These are phyloP conservation scores for Coprinopsis cinerea DNA, from an alignment of 768 basidiomycete genomes.

Conservation along the genomic window DNA sequence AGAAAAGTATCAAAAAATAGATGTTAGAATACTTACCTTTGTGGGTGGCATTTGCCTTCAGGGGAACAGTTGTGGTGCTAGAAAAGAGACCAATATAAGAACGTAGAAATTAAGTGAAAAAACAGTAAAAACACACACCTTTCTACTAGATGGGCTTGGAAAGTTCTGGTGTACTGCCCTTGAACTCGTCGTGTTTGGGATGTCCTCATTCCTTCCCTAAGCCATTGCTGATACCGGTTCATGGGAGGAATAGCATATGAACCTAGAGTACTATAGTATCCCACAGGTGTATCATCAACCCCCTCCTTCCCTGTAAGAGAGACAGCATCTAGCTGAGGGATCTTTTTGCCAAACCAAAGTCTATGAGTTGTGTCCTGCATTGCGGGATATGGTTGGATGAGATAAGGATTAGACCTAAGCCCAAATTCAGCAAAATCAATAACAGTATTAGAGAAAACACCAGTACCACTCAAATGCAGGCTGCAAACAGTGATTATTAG, in stretches of 20 bases:
- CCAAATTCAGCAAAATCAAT: neutral
- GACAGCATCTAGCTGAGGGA: constrained; percentile 41
- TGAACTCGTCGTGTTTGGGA: constrained; percentile 26
- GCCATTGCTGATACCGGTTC: constrained; percentile 13
- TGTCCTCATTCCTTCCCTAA: constrained; percentile 18
- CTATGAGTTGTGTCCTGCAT: neutral
- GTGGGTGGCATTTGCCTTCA: constrained; percentile 46
- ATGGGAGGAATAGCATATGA: neutral
- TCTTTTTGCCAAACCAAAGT: constrained; percentile 21
- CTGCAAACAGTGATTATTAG: constrained; percentile 25
- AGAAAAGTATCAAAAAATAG: neutral
- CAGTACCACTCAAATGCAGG: constrained; percentile 66
- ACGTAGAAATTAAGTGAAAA: constrained; percentile 1
- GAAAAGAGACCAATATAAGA: neutral
- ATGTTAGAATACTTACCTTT: constrained; percentile 30
- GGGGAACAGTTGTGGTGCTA: constrained; percentile 51
- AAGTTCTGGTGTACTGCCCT: constrained; percentile 53
- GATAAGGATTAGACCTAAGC: constrained; percentile 55
- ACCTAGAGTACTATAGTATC: no score
- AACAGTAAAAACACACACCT: constrained; percentile 29
- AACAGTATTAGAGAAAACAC: neutral
- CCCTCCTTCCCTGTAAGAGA: neutral
- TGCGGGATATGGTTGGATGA: constrained; percentile 23
- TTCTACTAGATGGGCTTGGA: constrained; percentile 39
- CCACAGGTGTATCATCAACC: constrained; percentile 41